phyloP scores from a whole-genome alignment of 345 rosid genomes.

The Eucalyptus tenuipes region DNA sequence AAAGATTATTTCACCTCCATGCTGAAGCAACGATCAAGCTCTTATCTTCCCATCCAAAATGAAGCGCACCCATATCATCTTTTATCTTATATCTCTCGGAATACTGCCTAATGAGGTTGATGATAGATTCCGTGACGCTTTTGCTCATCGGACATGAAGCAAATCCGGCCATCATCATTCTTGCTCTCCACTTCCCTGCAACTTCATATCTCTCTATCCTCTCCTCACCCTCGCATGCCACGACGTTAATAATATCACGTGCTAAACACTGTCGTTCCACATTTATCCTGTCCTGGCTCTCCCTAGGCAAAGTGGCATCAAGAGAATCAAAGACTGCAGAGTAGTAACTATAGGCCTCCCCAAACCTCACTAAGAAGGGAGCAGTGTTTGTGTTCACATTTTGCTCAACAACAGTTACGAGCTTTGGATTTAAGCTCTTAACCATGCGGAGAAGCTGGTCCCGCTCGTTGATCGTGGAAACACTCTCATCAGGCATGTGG shows the following conservation, averaged over 20 bases:
- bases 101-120: conserved; percentile 37
- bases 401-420: conserved; percentile 90
- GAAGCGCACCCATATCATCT: conserved; percentile 60
- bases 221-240: conserved; percentile 96
- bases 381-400: conserved; percentile 89
- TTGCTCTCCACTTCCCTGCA: conserved; percentile 93
- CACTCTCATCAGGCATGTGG: conserved; percentile 99
- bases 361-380: conserved; percentile 71
- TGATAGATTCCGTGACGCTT: conserved; percentile 31
- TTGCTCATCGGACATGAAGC: conserved; percentile 48
- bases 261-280: conserved; percentile 95
- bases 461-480: conserved; percentile 74
- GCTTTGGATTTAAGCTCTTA: conserved; percentile 80
- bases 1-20: conserved; percentile 31
- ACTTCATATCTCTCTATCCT: conserved; percentile 84
- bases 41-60: conserved; percentile 86
- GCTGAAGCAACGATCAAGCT: conserved; percentile 85
- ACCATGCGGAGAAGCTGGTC: conserved; percentile 92
- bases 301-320: conserved; percentile 82
- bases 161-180: conserved; percentile 95
- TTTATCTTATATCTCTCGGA: conserved; percentile 49
- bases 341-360: conserved; percentile 83
- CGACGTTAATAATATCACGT: conserved; percentile 81
- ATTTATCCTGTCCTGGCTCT: conserved; percentile 92
- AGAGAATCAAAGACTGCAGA: conserved; percentile 85